Base-by-base conservation (phyloP, 352 stramenopile genomes). In the Pythium phragmitis region DNA sequence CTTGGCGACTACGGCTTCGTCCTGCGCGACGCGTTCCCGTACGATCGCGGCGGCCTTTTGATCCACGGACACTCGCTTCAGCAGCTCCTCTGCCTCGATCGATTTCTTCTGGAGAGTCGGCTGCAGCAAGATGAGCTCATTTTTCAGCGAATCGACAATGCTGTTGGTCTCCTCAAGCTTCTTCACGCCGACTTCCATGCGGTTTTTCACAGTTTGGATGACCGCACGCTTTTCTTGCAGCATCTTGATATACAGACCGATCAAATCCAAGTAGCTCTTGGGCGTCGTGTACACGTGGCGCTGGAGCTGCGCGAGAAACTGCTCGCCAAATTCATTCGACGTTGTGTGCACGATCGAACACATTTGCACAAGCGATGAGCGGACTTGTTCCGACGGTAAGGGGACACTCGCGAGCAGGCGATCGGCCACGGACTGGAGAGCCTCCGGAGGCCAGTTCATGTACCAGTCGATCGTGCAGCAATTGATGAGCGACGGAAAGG, bases 391-490 rank as follows among this genome's bases (percentile, higher is more conserved):
- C 0, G 74, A 85, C 0, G 87, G 85, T 34, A 98, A 64, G 6
- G 88, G 59, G 0, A 97, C 80, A 36, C 86, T 83, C 2, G 88
- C 83, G 0, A 98, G 75, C 41, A 98, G 76, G 0, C 89, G 80
- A 37, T 95, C 72, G 0, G 95, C 94, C 2, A 98, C 95, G 11
- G 86, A 96, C 42, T 97, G 73, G 7, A 98, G 74, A 2, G 96
- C 96, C 42, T 96, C 85, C 30, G 89, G 82, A 0, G 96, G 94
- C 96, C 96, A 98, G 43, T 94, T 92, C 77, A 98, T 96, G 72
- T 93, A 94, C 93, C 95, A 98, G 68, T 98, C 94, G 57, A 98
- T 98, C 0, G 95, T 98, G 53, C 90, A 98, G 70, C 94, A 98
- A 69, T 98, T 98, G 57, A 98, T 98, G 3, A 98, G 72, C 13